A percentile compares a stretch with the other conserved stretches of the same genome.
Conservation (phyloP, 495 filamentous ascomycete species). For the Penicillium bovifimosum region DNA sequence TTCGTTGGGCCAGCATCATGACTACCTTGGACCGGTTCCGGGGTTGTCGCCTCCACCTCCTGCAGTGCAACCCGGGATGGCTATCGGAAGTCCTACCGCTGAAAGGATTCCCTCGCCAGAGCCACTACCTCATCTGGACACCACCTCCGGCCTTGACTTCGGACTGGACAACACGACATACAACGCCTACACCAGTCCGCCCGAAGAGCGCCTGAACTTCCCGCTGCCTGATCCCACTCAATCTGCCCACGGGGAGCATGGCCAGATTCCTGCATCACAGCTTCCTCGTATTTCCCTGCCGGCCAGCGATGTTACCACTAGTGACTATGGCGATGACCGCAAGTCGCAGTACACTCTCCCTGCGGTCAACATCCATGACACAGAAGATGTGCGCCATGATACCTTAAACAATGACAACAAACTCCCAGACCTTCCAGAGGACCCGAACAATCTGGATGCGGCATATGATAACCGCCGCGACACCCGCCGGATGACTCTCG, state of each 20-base stretch:
- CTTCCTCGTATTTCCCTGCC: conserved; percentile 41
- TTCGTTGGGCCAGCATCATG: conserved; percentile 7
- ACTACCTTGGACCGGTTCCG: conserved; percentile 6
- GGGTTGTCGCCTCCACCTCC: conserved; percentile 10
- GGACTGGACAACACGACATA: conserved; percentile 9
- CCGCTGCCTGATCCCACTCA: conserved; percentile 20
- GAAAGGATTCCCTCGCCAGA: conserved; percentile 26
- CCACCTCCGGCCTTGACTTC: conserved; percentile 18
- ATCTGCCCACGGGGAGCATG: conserved; percentile 7
- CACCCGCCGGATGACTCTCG: conserved; percentile 73
- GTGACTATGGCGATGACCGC: conserved; percentile 59
- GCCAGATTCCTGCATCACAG: conserved; percentile 20
- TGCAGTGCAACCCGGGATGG: conserved; percentile 11
- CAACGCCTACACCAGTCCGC: background rate
- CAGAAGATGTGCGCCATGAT: conserved; percentile 20
- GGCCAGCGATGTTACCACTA: conserved; percentile 43
- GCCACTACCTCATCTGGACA: conserved; percentile 12
- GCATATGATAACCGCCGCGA: conserved; percentile 46
- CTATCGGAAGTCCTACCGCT: conserved; percentile 14
- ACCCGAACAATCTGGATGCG: conserved; percentile 22
- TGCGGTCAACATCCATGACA: conserved; percentile 27
- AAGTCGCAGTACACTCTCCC: conserved; percentile 43
- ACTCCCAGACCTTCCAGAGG: conserved; percentile 20
- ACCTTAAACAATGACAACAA: conserved; percentile 7
- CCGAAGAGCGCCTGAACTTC: conserved; percentile 25